Evolutionary conservation across 352 stramenopile species (phyloP).

Genomic region (Elongisporangium undulatum): DNA sequence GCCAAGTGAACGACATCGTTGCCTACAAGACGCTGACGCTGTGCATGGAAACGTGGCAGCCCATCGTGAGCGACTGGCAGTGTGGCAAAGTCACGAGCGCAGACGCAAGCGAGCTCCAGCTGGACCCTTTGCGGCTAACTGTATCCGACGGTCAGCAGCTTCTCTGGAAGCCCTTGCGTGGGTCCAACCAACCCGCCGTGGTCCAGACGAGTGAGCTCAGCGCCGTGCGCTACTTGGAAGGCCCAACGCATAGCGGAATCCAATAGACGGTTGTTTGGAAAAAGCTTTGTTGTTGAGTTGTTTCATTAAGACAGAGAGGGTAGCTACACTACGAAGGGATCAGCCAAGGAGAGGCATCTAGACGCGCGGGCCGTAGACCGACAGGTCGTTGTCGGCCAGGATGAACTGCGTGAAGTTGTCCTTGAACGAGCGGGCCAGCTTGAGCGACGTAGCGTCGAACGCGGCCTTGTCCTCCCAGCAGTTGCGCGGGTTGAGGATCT

Average conservation of each 20-base stretch:
- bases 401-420: conserved; percentile 88
- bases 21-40: conserved; percentile 75
- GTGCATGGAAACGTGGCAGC: conserved; percentile 76
- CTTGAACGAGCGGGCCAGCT: conserved; percentile 73
- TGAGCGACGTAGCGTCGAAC: conserved; percentile 68
- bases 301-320: not conserved
- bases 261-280: not conserved
- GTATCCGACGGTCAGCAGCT: conserved; percentile 6
- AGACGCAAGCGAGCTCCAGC: not conserved
- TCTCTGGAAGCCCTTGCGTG: not conserved
- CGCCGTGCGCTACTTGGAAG: conserved; percentile 44
- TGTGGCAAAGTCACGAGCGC: conserved; percentile 31
- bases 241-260: conserved; percentile 25
- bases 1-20: conserved; percentile 46
- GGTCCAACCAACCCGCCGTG: not conserved
- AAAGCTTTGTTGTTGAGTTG: conserved; percentile 1
- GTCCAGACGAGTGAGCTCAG: conserved; percentile 30
- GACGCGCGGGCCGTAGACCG: conserved; percentile 49
- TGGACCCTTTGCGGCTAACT: conserved; percentile 4
- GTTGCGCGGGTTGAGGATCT: conserved; percentile 73
- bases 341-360: conserved; percentile 16
- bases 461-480: conserved; percentile 77
- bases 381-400: conserved; percentile 67
- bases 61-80: conserved; percentile 61
- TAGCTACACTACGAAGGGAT: not conserved